Evolutionary conservation across 129 eudicot species (phyloP), one percentile per base, ranked within the genome.

Genomic region (Gnaphalium uliginosum): DNA sequence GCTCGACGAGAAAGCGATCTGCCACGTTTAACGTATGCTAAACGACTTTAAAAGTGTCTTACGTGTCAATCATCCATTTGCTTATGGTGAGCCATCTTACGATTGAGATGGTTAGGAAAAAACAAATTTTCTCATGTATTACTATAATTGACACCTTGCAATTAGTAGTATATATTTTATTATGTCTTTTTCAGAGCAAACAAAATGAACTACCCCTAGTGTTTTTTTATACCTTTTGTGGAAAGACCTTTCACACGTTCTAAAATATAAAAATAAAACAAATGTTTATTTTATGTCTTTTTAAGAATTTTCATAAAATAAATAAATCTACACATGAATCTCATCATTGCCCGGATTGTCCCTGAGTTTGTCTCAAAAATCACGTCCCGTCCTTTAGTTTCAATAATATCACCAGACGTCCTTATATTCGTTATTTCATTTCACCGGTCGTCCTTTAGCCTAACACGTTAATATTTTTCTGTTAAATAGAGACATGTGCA

Each of bases 181-280:
- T 54, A 5, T 66, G 73, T 72, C 78, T 51, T 72, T 79, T 72
- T 65, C 72, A 70, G 77, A 78, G 72, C 82, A 78, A 78, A 71
- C 82, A 71, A 71, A 71, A 56, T 62, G 66, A 78, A 71, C 77
- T 61, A 71, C 57, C 11, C 54, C 30, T 19, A 10, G 61, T 57
- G 23, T 41, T 77, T 57, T 32, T 37, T 64, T 53, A 53, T 69
- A 71, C 72, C 72, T 60, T 78, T 68, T 77, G 62, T 77, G 75
- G 18, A 30, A 50, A n/a, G 51, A 39, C 81, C 61, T 69, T 77
- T 59, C 61, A 59, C 68, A 68, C n/a, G 48, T 71, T 14, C 27
- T 13, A 25, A 66, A 33, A 64, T 13, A 50, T 23, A 65, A 64
- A 71, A 51, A 46, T 6, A 71, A 21, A 6, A 21, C 2, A 13